A percentile compares a stretch with the other conserved stretches of the same genome.
These are phyloP conservation scores for Laguncularia racemosa DNA, from an alignment of 345 rosid genomes.

Conservation along the genomic window DNA sequence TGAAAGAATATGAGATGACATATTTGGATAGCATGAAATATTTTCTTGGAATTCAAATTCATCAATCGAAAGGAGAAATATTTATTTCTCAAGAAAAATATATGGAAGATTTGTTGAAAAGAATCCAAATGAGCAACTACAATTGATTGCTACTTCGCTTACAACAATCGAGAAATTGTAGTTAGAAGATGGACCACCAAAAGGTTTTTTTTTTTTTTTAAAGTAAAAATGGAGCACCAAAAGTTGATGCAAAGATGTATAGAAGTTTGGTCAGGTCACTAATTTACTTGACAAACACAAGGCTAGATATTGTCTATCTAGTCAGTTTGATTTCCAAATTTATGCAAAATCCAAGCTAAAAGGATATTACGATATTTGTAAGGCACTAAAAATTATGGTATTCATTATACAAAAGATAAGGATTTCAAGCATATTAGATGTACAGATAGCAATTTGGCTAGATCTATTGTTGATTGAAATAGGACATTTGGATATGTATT, in stretches of 20 bases:
- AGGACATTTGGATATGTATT: too few relatives aligned
- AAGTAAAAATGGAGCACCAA: background rate
- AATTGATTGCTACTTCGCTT: background rate
- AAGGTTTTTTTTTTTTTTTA: too few relatives aligned
- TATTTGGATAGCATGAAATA: too few relatives aligned
- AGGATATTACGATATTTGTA: background rate
- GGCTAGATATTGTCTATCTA: background rate
- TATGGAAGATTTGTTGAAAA: constrained; percentile 1
- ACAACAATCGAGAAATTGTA: background rate
- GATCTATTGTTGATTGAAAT: too few relatives aligned
- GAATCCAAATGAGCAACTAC: constrained; percentile 1
- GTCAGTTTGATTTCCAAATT: constrained; percentile 1
- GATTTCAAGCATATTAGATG: too few relatives aligned
- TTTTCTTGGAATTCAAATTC: too few relatives aligned
- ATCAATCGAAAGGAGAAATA: too few relatives aligned
- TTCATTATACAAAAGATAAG: too few relatives aligned
- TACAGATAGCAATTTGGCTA: too few relatives aligned
- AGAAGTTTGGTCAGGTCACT: constrained; percentile 7
- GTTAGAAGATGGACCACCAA: too few relatives aligned
- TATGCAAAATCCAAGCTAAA: background rate
- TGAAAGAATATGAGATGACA: too few relatives aligned
- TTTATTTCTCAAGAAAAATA: constrained; percentile 1
- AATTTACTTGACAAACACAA: constrained; percentile 2
- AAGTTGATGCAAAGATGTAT: background rate
- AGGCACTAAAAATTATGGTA: too few relatives aligned